Conservation (phyloP, 441 rosid genomes). For the Brassica balearica region DNA sequence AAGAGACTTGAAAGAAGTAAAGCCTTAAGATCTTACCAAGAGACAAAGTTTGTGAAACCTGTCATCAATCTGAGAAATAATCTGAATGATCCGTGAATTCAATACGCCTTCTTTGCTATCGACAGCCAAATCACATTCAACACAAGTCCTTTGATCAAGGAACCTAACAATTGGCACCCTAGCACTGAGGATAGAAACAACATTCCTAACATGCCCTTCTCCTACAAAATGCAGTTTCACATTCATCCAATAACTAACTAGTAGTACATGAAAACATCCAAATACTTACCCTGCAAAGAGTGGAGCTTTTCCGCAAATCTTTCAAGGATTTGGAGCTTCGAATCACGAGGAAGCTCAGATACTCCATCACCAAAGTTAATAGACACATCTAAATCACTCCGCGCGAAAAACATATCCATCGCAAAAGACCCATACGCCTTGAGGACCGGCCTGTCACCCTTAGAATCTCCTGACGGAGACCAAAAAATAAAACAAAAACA, state of each 20-base stretch:
- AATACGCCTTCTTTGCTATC: conserved; percentile 58
- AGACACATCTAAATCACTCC: conserved; percentile 62
- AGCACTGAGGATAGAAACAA: conserved; percentile 51
- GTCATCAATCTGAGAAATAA: conserved; percentile 57
- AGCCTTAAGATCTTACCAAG: conserved; percentile 49
- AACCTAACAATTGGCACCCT: conserved; percentile 65
- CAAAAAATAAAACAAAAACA: not conserved
- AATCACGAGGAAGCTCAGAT: conserved; percentile 46
- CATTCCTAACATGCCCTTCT: conserved; percentile 49
- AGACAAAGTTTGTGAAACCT: conserved; percentile 63
- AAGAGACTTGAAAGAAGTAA: not conserved
- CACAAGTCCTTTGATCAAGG: conserved; percentile 47
- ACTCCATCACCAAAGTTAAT: conserved; percentile 45
- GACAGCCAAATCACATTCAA: conserved; percentile 65
- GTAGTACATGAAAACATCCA: not conserved
- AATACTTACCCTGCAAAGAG: conserved; percentile 48
- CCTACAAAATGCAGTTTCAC: conserved; percentile 44
- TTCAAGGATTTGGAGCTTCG: conserved; percentile 49
- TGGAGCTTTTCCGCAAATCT: conserved; percentile 49
- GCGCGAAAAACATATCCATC: conserved; percentile 52
- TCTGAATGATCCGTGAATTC: conserved; percentile 51
- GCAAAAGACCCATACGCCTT: conserved; percentile 63
- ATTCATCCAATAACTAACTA: not conserved
- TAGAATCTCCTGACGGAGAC: conserved; percentile 42
- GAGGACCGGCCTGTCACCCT: conserved; percentile 45